A percentile compares a stretch with the other conserved stretches of the same genome.
Evolutionary conservation across 129 eudicot species (phyloP).

Genomic region (Escallonia herrerae): DNA sequence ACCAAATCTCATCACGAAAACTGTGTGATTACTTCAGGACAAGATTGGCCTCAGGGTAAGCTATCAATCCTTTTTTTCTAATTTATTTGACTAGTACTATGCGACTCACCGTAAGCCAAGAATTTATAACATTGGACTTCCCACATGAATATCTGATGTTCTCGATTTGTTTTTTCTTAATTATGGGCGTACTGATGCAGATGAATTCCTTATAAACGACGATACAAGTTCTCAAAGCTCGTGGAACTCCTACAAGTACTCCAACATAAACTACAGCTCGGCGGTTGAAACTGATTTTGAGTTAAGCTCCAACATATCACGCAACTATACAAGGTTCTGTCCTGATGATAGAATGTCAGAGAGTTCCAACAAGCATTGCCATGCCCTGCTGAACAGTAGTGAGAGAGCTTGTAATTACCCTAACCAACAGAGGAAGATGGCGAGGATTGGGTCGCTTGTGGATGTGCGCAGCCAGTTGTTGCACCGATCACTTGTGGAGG

Average conservation of each 20-base stretch:
- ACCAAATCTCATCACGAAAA: slow-evolving; percentile 7
- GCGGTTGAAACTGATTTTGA: slow-evolving; percentile 22
- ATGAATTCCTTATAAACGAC: slow-evolving; percentile 29
- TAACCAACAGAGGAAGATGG: slow-evolving; percentile 15
- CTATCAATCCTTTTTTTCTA: no score
- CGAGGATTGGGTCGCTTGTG: slow-evolving; percentile 33
- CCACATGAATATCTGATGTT: no score
- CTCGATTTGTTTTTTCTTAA: no score
- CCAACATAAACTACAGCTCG: slow-evolving; percentile 38
- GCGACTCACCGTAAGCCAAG: no score
- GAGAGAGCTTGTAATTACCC: neutral
- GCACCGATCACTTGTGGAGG: slow-evolving; percentile 57
- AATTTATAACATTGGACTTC: no score
- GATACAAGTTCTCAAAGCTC: slow-evolving; percentile 64
- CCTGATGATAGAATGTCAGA: slow-evolving; percentile 22
- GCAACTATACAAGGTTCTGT: slow-evolving; percentile 28
- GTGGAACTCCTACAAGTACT: slow-evolving; percentile 36
- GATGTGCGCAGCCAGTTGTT: slow-evolving; percentile 62
- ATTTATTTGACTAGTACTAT: no score
- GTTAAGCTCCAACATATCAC: slow-evolving; percentile 16
- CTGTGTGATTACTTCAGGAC: slow-evolving; percentile 7
- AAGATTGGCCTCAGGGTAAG: slow-evolving; percentile 44
- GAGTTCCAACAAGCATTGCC: slow-evolving; percentile 18
- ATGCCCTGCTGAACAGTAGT: neutral
- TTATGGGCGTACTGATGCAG: slow-evolving; percentile 27